Base-by-base conservation (phyloP, 83 land plant genomes). In the Thuja plicata region DNA sequence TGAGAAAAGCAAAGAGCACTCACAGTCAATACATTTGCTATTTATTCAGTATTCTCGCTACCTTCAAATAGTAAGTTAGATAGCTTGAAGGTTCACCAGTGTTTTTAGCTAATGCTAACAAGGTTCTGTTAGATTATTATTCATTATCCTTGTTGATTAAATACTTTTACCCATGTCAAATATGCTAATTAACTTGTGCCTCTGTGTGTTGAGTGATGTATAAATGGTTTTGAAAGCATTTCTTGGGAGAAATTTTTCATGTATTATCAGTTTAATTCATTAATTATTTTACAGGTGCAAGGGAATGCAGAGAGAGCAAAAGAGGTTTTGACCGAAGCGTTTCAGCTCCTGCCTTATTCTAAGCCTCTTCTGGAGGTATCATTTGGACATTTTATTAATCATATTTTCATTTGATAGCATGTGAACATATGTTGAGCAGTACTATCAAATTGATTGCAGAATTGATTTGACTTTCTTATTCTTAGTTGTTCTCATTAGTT, bases 41-140 rank as follows among this genome's bases (percentile, higher is more conserved):
- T 92, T 87, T 89, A 93, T 96, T 84, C 99, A 98, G 88, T 98
- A 97, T 89, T 90, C 96, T 57, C 93, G 99, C 19, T 98, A 97
- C 88, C 89, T 94, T 43, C 90, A 91, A 86, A 91, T 95, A 91
- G 97, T 95, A 93, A 81, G 97, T 92, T 46, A 16, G 66, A 27
- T 70, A 81, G 13, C 34, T 52, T 62, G 35, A 34, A 77, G n/a
- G 32, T 10, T 19, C 27, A 27, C 13, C 35, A 52, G 78, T 7
- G 37, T 81, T 52, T 52, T 17, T 52, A 13, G 55, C 17, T 52
- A 3, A 52, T 52, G 15, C 55, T 52, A 12, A 50, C 17, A 52
- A 52, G 16, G 55, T 52, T 52, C 55, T 52, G 13, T 52, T 52
- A 52, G 55, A 52, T 13, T 52, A 2, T 52, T 52, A 13, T 52